phyloP scores from a whole-genome alignment of 2,329 filamentous ascomycete species.

The Pseudohalonectria lignicola region DNA sequence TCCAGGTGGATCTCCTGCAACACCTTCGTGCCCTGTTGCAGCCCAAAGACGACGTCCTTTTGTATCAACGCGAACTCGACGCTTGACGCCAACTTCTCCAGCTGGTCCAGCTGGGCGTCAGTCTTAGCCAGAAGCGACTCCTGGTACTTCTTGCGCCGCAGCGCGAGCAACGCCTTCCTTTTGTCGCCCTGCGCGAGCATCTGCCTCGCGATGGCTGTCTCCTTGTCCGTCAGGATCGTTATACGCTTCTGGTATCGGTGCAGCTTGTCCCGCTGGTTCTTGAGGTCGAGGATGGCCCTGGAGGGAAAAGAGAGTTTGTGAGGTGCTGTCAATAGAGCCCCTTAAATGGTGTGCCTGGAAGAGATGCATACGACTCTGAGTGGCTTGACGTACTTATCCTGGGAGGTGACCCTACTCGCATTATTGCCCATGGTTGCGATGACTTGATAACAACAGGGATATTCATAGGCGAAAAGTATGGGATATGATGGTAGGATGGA shows the following conservation, averaged over 20 bases:
- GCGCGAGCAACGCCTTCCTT: conserved; percentile 69
- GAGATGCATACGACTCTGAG: conserved; percentile 2
- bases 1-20: conserved; percentile 86
- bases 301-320: background rate
- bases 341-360: conserved; percentile 1
- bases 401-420: conserved; percentile 49
- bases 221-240: conserved; percentile 70
- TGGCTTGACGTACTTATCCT: conserved; percentile 62
- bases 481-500: too few relatives aligned
- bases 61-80: conserved; percentile 96
- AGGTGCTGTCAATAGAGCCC: conserved; percentile 2
- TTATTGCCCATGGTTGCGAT: conserved; percentile 38
- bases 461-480: background rate
- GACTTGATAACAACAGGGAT: background rate
- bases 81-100: conserved; percentile 77
- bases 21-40: conserved; percentile 85
- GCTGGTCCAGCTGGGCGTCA: conserved; percentile 83
- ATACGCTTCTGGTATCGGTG: conserved; percentile 94
- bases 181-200: conserved; percentile 76
- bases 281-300: conserved; percentile 95
- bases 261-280: conserved; percentile 92
- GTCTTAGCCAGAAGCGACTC: conserved; percentile 81
- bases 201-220: conserved; percentile 76
- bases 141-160: conserved; percentile 95
- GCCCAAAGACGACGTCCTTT: conserved; percentile 86